phyloP scores from a whole-genome alignment of 2,329 filamentous ascomycete genomes.

The Sphaerulina vaccinii region DNA sequence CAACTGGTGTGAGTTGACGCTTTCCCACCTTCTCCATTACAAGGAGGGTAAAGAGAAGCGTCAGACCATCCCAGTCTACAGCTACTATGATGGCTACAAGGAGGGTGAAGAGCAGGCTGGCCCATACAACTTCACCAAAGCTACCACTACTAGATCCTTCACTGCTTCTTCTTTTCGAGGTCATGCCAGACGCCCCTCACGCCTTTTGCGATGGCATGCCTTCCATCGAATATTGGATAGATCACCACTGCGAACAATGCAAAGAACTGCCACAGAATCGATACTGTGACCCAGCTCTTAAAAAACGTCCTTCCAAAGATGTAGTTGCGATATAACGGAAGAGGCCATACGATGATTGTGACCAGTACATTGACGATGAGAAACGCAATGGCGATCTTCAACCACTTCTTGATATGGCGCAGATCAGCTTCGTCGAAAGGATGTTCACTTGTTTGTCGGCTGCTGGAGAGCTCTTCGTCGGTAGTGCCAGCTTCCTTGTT shows the following conservation, averaged over 20 bases:
- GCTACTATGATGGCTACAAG: no score
- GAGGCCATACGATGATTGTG: constrained; percentile 51
- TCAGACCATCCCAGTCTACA: no score
- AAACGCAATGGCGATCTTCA: constrained; percentile 39
- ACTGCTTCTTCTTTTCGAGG: not conserved
- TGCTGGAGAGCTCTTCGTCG: no score
- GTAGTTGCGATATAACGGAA: constrained; percentile 52
- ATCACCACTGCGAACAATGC: constrained; percentile 49
- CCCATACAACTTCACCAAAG: no score
- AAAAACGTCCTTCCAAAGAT: constrained; percentile 51
- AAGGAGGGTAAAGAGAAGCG: no score
- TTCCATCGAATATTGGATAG: constrained; percentile 50
- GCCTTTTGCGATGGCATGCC: constrained; percentile 41
- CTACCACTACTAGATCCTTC: no score
- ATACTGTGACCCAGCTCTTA: constrained; percentile 46
- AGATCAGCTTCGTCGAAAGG: no score
- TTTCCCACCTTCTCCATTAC: no score
- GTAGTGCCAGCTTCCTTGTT: no score
- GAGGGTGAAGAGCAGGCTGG: no score
- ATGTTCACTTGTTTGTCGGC: no score
- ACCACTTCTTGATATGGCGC: constrained; percentile 20
- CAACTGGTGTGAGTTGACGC: no score
- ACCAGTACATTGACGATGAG: constrained; percentile 46
- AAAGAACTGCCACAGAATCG: constrained; percentile 51
- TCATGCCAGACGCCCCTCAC: constrained; percentile 26